A percentile compares a stretch with the other conserved stretches of the same genome.
Conservation (phyloP, 2,329 filamentous ascomycete species). For the Akanthomyces lecanii region DNA sequence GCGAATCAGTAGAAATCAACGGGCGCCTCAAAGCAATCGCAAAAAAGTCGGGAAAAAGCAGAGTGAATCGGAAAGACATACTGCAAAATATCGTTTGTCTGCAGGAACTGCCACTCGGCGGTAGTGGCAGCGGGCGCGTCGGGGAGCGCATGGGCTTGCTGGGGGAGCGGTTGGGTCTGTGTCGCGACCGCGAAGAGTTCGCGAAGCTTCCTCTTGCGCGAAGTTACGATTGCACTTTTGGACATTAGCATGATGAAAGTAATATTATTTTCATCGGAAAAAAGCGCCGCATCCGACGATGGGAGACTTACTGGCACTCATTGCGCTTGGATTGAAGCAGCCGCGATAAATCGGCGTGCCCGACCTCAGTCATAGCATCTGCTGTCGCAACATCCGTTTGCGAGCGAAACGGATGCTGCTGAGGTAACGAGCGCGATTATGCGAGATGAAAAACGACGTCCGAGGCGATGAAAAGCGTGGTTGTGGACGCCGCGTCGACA, state of each 20-base stretch:
- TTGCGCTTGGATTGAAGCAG: constrained; percentile 62
- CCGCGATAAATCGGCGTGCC: constrained; percentile 60
- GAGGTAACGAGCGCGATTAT: constrained; percentile 23
- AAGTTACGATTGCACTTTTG: constrained; percentile 66
- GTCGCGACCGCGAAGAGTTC: constrained; percentile 80
- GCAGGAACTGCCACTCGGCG: constrained; percentile 53
- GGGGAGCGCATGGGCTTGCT: constrained; percentile 51
- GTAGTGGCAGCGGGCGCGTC: constrained; percentile 51
- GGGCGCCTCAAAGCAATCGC: constrained; percentile 11
- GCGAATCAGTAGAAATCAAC: constrained; percentile 22
- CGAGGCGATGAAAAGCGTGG: constrained; percentile 30
- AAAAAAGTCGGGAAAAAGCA: constrained; percentile 8
- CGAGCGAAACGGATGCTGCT: constrained; percentile 53
- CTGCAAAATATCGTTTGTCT: constrained; percentile 56
- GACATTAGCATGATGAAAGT: constrained; percentile 41
- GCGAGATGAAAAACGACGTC: constrained; percentile 28
- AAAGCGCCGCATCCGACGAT: constrained; percentile 43
- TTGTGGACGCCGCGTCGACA: constrained; percentile 29
- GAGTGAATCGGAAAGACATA: constrained; percentile 37
- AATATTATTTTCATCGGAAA: constrained; percentile 46
- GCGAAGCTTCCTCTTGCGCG: constrained; percentile 86
- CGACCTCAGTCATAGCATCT: constrained; percentile 70
- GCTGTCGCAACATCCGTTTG: constrained; percentile 67
- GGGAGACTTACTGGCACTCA: constrained; percentile 54
- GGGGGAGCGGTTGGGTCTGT: constrained; percentile 58